These are phyloP conservation scores for Rubroboletus pulcherrimus DNA, from an alignment of 768 basidiomycete species.

Conservation along the genomic window DNA sequence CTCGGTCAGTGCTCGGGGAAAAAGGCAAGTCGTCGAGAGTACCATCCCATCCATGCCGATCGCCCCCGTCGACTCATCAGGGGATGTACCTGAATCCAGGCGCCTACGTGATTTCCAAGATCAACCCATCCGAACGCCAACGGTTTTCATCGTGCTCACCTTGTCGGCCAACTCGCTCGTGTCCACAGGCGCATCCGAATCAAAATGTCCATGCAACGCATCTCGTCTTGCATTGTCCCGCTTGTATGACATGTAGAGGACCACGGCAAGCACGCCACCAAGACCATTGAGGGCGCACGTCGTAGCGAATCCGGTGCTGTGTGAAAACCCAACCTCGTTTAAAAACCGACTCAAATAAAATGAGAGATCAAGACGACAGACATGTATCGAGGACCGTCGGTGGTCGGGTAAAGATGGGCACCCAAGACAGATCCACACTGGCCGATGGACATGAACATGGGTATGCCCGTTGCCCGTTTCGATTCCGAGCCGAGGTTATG, in stretches of 20 bases:
- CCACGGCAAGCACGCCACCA: slow-evolving; percentile 28
- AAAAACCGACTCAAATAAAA: neutral
- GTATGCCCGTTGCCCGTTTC: slow-evolving; percentile 72
- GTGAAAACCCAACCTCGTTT: neutral
- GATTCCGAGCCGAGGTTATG: slow-evolving; percentile 78
- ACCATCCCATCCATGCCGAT: no score
- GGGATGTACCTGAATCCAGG: no score
- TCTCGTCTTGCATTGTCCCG: slow-evolving; percentile 57
- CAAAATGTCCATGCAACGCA: slow-evolving; percentile 46
- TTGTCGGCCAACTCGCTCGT: slow-evolving; percentile 65
- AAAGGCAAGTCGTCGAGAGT: no score
- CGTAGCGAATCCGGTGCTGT: slow-evolving; percentile 53
- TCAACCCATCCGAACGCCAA: no score
- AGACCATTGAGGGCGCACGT: slow-evolving; percentile 33
- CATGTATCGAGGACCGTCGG: slow-evolving; percentile 65
- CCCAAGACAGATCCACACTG: slow-evolving; percentile 76
- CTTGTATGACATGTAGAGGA: slow-evolving; percentile 60
- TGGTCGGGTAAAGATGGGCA: slow-evolving; percentile 65
- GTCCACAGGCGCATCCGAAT: slow-evolving; percentile 48
- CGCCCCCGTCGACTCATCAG: no score
- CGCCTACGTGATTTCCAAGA: no score
- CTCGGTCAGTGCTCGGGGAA: no score
- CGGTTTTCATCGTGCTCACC: no score
- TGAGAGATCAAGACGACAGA: slow-evolving; percentile 19
- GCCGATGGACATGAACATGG: slow-evolving; percentile 77